Base-by-base conservation (phyloP, 140 eudicot genomes). In the Stevia rebaudiana region DNA sequence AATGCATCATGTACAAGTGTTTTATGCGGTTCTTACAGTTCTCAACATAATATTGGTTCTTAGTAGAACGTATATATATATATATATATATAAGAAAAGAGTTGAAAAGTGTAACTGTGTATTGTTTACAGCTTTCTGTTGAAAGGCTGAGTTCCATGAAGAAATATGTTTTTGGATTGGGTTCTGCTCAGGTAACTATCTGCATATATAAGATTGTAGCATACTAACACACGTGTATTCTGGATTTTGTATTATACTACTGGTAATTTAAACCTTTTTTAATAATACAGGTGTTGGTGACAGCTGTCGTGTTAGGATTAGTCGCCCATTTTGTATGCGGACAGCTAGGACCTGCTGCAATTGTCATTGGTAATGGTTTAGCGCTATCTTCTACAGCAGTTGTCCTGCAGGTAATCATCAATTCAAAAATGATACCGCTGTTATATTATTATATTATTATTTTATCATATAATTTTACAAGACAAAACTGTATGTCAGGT, bases 121-220 rank as follows among this genome's bases (percentile, higher is more conserved):
- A 39, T 65, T 54, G 76, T 52, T 23, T 72, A 76, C 95, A 92
- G 98, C 98, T 92, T 65, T 92, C 98, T 73, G 98, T 92, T 76
- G 98, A 92, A 81, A 81, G 98, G 58, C 82, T 92, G 59, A 92
- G 98, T 74, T 92, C 98, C 71, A 92, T 92, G 98, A 92, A 92
- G 90, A 92, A 92, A 69, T 92, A 92, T 76, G 98, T 92, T 69
- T 92, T 92, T 60, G 98, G 98, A 67, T 79, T 92, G 82, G 98
- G 98, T 61, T 81, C 96, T 3, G 95, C 95, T 76, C 98, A 92
- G 98, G 98, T 92, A 81, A 87, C 25, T 92, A 81, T 84, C 25
- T 62, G 55, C 40, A 56, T 37, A 63, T 24, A 33, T 57, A 31
- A 49, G 13, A 60, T 69, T 68, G 31, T 11, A 33, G 28, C 71